Evolutionary conservation across 2,329 filamentous ascomycete species (phyloP).

Genomic region (Pestalotiopsis sp.): DNA sequence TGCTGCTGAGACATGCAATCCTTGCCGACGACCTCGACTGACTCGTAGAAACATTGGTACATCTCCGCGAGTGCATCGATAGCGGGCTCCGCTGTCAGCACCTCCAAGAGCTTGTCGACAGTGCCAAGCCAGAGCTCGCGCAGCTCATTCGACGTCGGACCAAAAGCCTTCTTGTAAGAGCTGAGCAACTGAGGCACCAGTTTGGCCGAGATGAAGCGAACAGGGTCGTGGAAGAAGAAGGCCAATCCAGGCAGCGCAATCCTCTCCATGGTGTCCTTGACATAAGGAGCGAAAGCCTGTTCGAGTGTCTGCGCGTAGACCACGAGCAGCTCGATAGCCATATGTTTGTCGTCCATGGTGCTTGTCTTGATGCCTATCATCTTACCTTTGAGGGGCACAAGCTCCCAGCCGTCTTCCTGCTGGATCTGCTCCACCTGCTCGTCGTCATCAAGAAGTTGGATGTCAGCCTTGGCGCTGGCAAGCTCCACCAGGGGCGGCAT

Average conservation of each 20-base stretch:
- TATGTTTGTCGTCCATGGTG: slow-evolving; percentile 96
- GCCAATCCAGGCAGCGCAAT: slow-evolving; percentile 91
- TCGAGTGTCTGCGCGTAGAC: slow-evolving; percentile 98
- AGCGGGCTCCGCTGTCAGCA: slow-evolving; percentile 88
- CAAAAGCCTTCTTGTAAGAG: slow-evolving; percentile 91
- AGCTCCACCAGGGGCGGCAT: slow-evolving; percentile 93
- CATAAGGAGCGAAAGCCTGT: slow-evolving; percentile 87
- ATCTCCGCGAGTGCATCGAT: slow-evolving; percentile 97
- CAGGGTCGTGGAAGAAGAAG: slow-evolving; percentile 99
- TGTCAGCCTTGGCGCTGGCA: slow-evolving; percentile 93
- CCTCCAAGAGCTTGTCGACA: slow-evolving; percentile 88
- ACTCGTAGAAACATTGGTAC: slow-evolving; percentile 99
- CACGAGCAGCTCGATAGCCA: slow-evolving; percentile 97
- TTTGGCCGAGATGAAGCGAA: slow-evolving; percentile 92
- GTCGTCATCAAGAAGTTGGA: slow-evolving; percentile 92
- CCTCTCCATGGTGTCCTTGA: slow-evolving; percentile 92
- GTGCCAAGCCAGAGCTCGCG: slow-evolving; percentile 82
- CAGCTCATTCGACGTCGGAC: slow-evolving; percentile 76
- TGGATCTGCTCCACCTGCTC: slow-evolving; percentile 91
- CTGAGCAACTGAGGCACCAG: slow-evolving; percentile 90
- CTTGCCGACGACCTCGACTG: slow-evolving; percentile 89
- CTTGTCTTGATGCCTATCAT: slow-evolving; percentile 98
- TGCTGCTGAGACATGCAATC: slow-evolving; percentile 76
- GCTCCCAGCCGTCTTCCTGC: slow-evolving; percentile 95
- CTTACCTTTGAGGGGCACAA: slow-evolving; percentile 95